Evolutionary conservation across 768 basidiomycete species (phyloP), one percentile per base, ranked within the genome.

Genomic region (Steccherinum ochraceum): DNA sequence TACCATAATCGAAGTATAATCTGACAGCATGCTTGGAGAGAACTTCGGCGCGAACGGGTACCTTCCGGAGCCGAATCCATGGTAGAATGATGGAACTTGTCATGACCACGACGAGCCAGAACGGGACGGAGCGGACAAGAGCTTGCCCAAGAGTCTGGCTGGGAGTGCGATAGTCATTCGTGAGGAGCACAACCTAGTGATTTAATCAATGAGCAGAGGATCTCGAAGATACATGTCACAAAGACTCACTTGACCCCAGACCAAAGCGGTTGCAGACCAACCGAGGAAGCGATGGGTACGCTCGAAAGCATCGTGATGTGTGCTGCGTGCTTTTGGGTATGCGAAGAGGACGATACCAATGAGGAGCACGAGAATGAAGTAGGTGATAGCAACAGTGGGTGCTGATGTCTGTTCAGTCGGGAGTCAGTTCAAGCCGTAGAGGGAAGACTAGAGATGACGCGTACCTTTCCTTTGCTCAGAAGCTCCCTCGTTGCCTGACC

Each of bases 1-100:
- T 24, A 79, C 79, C 73, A 56, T 83, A 81, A 45, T 80, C 74
- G 64, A 81, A 81, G 64, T 81, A 72, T 19, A 83, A 64, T 13
- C 80, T 71, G 46, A 81, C 74, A 12, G 78, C 79, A 60, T 82
- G 79, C 49, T 70, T 70, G 1, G 80, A 82, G 26, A 82, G 64
- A 11, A 78, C 73, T 48, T 75, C 79, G 46, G 72, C 67, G 18
- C 70, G 68, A 30, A 83, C 78, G 5, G 74, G 69, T 11, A 80
- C 76, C 61, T 79, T 78, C 50, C 79, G 72, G 3, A 84, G 70
- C 42, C 78, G 67, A n/a, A 72, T 25, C 81, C 81, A 84, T n/a
- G 81, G 79, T 13, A 79, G 63, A 43, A 78, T 71, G 51, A 82
- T 77, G 18, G 79, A 82, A 21, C 71, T 61, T 41, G 78, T 79